phyloP scores from a whole-genome alignment of 2,329 filamentous ascomycete species.

The Trichoderma aggressivum region DNA sequence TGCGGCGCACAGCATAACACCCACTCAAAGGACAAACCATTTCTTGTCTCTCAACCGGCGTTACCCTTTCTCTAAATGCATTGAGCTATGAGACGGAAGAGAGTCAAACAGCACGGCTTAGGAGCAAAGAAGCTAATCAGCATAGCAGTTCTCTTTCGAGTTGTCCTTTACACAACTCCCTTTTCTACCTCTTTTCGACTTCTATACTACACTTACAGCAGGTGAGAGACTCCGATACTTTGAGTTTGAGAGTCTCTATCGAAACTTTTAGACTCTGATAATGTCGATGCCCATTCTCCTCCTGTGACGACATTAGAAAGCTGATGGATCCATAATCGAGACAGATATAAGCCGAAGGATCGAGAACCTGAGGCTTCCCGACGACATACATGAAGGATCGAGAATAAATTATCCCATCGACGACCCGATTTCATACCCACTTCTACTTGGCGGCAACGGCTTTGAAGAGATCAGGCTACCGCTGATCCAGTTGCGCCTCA shows the following conservation, averaged over 20 bases:
- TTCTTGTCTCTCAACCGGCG: not conserved
- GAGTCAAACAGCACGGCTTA: too few relatives aligned
- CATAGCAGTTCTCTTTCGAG: not conserved
- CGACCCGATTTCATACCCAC: not conserved
- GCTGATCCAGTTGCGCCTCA: not conserved
- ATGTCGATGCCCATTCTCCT: not conserved
- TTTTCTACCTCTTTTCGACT: not conserved
- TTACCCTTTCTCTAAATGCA: not conserved
- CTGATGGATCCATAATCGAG: not conserved
- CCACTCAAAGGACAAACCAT: not conserved
- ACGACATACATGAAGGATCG: conserved; percentile 14
- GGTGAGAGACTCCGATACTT: not conserved
- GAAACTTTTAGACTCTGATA: too few relatives aligned
- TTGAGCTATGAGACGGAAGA: not conserved
- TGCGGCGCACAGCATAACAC: not conserved
- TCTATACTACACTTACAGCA: not conserved
- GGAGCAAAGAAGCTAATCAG: not conserved
- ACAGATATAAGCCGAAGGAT: not conserved
- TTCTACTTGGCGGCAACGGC: not conserved
- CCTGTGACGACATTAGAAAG: not conserved
- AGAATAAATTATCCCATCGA: not conserved
- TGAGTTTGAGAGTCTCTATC: not conserved
- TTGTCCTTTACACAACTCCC: not conserved
- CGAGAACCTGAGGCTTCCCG: not conserved
- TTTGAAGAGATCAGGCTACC: not conserved